These are phyloP conservation scores for Calonectria ilicicola DNA, from an alignment of 2,329 filamentous ascomycete genomes.

Conservation along the genomic window DNA sequence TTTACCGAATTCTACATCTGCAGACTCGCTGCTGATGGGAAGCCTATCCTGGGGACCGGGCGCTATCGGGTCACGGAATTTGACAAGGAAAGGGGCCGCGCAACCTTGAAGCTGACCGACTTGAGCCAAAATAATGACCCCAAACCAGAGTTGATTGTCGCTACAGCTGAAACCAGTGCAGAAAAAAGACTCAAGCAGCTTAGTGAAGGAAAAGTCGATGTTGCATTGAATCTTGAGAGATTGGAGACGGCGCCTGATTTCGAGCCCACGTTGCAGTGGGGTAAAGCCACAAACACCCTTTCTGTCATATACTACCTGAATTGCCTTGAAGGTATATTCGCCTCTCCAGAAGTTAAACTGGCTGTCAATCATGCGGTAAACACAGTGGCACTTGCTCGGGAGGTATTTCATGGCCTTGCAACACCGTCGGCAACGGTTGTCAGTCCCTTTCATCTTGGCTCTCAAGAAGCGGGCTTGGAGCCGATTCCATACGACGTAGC, in stretches of 20 bases:
- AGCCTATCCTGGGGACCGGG: background rate
- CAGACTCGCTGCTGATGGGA: background rate
- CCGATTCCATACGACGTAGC: background rate
- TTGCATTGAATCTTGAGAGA: conserved; percentile 5
- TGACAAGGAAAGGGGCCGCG: background rate
- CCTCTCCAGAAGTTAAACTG: background rate
- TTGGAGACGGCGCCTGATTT: background rate
- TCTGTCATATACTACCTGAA: conserved; percentile 9
- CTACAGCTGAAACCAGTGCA: background rate
- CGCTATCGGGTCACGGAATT: background rate
- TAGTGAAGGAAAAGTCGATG: background rate
- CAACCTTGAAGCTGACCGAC: background rate
- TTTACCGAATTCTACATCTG: conserved; percentile 9
- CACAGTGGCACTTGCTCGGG: background rate
- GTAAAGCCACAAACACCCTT: background rate
- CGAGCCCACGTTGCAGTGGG: background rate
- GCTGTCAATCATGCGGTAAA: background rate
- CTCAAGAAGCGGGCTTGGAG: background rate
- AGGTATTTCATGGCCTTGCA: background rate
- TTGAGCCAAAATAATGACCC: background rate
- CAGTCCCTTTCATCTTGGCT: background rate
- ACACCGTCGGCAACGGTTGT: background rate
- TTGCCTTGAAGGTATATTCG: background rate
- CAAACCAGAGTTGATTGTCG: background rate
- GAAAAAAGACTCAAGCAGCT: background rate